These are phyloP conservation scores for Candolleomyces eurysporus DNA, from an alignment of 768 basidiomycete species.

Conservation along the genomic window DNA sequence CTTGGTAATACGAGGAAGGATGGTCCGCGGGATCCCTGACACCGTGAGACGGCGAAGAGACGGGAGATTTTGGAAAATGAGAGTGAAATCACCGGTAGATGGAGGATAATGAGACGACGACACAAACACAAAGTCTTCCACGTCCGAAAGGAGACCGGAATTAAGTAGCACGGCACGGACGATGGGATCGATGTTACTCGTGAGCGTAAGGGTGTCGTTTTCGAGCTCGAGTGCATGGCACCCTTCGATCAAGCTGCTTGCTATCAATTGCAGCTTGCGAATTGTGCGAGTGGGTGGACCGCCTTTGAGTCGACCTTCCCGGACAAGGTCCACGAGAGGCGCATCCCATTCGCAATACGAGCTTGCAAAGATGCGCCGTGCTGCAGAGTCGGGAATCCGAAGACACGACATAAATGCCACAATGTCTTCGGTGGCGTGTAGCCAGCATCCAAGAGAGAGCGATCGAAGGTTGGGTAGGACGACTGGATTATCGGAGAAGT, in stretches of 20 bases:
- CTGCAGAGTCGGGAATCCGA: background rate
- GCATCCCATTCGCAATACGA: background rate
- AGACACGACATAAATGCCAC: background rate
- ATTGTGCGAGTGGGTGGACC: background rate
- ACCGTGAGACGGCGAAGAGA: background rate
- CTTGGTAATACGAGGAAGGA: background rate
- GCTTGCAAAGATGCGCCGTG: background rate
- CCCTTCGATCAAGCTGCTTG: background rate
- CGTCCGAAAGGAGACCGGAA: background rate
- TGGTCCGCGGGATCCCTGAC: background rate
- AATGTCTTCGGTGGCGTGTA: background rate
- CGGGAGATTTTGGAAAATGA: background rate
- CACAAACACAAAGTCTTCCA: background rate
- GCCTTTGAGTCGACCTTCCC: background rate
- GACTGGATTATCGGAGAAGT: conserved; percentile 15
- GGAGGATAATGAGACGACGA: background rate
- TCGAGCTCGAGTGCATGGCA: background rate
- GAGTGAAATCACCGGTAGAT: background rate
- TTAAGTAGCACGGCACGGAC: background rate
- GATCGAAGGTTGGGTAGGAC: conserved; percentile 17
- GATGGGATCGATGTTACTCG: background rate
- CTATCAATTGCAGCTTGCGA: background rate
- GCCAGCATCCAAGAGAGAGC: background rate
- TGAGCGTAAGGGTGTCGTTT: background rate
- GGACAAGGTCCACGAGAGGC: background rate